Base-by-base conservation (phyloP, 306 rosid genomes). In the Hylodesmum podocarpum region DNA sequence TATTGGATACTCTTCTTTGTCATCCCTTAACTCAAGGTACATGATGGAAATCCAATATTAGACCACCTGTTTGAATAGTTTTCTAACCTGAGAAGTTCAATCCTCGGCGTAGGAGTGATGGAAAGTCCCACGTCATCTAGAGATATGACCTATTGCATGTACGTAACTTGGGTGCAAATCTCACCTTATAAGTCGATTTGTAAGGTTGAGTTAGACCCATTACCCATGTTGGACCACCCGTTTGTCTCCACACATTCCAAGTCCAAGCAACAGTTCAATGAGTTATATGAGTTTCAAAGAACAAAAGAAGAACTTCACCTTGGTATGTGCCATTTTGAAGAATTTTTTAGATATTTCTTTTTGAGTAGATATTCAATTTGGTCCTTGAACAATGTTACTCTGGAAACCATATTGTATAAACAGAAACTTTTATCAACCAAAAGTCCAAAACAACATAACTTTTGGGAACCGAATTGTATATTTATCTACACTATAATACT, bases 251-350 rank as follows among this genome's bases (percentile, higher is more conserved):
- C 69, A 85, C 50, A 58, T 93, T 82, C 90, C 88, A 6, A 96
- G 99, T 87, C 88, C 94, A 34, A 88, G 96, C 87, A 83, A 84
- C 62, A 90, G 86, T 58, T 92, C 97, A 39, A 83, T 82, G 12
- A 84, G 89, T 79, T 81, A 78, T 71, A n/a, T 89, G 2, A 84
- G 91, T 65, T 92, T 92, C 99, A 8, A 92, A 88, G 74, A 89
- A 86, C 88, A 88, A 96, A 53, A 83, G 97, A 77, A 88, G 99
- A 88, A 96, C 99, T 34, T 98, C 99, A 3, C 98, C 99, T 46
- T 96, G 99, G 99, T 96, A 89, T 46, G 90, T 70, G 8, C 51
- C 55, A 31, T 16, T 37, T 78, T 41, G 25, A 64, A 25, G 43
- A 34, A 72, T 62, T 29, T n/a, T n/a, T 18, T 54, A 24, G 34